phyloP scores from a whole-genome alignment of 2,329 filamentous ascomycete genomes.

The Sordariomycetes sp. region DNA sequence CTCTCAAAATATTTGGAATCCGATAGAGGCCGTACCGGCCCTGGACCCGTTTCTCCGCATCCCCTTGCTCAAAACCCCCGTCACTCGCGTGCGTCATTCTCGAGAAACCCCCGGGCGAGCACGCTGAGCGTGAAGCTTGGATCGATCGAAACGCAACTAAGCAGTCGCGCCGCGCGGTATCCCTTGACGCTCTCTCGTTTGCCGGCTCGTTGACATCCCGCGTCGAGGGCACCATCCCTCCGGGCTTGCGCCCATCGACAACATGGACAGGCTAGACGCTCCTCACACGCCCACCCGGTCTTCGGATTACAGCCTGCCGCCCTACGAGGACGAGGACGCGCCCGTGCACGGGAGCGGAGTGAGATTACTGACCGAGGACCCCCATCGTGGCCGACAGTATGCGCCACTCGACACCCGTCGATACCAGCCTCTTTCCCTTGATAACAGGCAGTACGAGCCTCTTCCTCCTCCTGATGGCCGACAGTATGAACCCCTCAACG shows the following conservation, averaged over 20 bases:
- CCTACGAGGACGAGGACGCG: slow-evolving; percentile 39
- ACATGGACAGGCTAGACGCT: slow-evolving; percentile 1
- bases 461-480: too few relatives aligned
- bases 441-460: too few relatives aligned
- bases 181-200: background rate
- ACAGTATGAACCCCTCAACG: too few relatives aligned
- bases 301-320: slow-evolving; percentile 43
- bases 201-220: background rate
- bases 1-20: background rate
- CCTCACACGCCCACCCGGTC: slow-evolving; percentile 26
- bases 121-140: too few relatives aligned
- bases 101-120: too few relatives aligned
- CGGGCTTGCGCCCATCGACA: background rate
- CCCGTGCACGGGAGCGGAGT: slow-evolving; percentile 32
- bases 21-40: too few relatives aligned
- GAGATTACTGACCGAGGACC: slow-evolving; percentile 49
- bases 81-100: too few relatives aligned
- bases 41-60: too few relatives aligned
- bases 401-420: slow-evolving; percentile 19
- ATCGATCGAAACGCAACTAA: background rate
- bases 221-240: background rate
- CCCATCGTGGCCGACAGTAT: slow-evolving; percentile 37
- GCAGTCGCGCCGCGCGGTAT: background rate
- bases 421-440: too few relatives aligned
- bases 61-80: too few relatives aligned